Evolutionary conservation across 2,329 filamentous ascomycete species (phyloP), one percentile per base, ranked within the genome.

Genomic region (Fusarium bulbicola): DNA sequence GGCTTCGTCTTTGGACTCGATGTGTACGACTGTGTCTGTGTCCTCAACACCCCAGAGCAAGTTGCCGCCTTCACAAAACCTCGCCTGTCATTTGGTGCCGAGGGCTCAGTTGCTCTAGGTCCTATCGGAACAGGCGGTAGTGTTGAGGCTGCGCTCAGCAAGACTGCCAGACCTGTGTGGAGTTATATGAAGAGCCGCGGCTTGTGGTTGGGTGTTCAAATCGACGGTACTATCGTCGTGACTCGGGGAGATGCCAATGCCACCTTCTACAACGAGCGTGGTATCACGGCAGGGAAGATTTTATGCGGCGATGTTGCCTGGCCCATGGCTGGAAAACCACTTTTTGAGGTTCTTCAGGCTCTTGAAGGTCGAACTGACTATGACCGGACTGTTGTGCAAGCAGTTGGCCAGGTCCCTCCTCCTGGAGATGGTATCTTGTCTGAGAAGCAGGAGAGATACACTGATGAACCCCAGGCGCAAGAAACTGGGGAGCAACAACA

Each of bases 101-200:
- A 92, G 77, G 84, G 93, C n/a, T 91, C 89, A 65, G 88, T 90
- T 20, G 87, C 90, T n/a, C 87, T 92, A 6, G 89, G 83, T 2
- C 83, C 83, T 9, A 81, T 89, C 2, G 88, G 92, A 14, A 84
- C 91, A 6, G 92, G 92, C 21, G 91, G 88, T 13, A 84, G 91
- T 5, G 82, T 93, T 21, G 81, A 83, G 42, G 75, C 81, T 15
- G 80, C 80, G 0, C 67, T 80, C 1, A 77, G 75, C 50, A 77
- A 76, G 70, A 79, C 78, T 1, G 77, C 69, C 73, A 86, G 89
- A 34, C 93, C 93, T 0, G 87, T 95, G 12, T 95, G 92, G 86
- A 94, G 91, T 36, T 96, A 96, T 79, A 89, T 95, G 81, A 95
- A 95, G 84, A 93, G 90, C 70, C 88, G 93, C 37, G 93, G 94